Conservation (phyloP, 2,329 filamentous ascomycete species). For the Neofusicoccum ribis region DNA sequence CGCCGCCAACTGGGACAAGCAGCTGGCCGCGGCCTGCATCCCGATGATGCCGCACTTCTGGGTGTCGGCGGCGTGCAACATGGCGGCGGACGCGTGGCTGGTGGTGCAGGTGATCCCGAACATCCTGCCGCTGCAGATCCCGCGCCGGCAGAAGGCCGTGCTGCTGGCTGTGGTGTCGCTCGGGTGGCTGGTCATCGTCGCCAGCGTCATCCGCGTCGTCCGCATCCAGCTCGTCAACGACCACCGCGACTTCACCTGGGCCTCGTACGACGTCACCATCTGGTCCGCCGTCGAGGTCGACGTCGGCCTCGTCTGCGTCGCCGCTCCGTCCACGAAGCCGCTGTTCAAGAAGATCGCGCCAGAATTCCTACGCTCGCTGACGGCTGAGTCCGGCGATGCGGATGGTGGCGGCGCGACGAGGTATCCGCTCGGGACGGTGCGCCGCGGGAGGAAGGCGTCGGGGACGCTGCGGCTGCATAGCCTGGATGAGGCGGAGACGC, state of each 20-base stretch:
- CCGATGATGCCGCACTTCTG: slow-evolving; percentile 28
- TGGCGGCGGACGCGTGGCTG: slow-evolving; percentile 30
- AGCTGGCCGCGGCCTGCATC: slow-evolving; percentile 34
- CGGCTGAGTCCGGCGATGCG: not conserved
- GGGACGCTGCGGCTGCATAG: not conserved
- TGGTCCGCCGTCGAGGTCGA: slow-evolving; percentile 40
- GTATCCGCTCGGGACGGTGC: not conserved
- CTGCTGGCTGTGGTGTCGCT: slow-evolving; percentile 35
- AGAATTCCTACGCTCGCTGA: not conserved
- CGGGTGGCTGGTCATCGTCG: slow-evolving; percentile 43
- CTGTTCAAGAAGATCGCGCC: slow-evolving; percentile 6
- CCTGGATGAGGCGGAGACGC: not conserved
- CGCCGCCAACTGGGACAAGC: slow-evolving; percentile 34
- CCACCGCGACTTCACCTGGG: slow-evolving; percentile 19
- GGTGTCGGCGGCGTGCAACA: slow-evolving; percentile 22
- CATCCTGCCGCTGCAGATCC: slow-evolving; percentile 33
- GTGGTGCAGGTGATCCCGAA: slow-evolving; percentile 34
- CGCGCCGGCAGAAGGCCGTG: slow-evolving; percentile 30
- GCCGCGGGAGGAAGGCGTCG: not conserved
- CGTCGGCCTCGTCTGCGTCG: slow-evolving; percentile 39
- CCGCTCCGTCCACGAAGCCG: slow-evolving; percentile 30
- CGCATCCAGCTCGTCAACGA: slow-evolving; percentile 22
- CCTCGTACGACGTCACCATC: slow-evolving; percentile 29
- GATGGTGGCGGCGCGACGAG: too few relatives aligned
- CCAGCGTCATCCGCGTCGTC: slow-evolving; percentile 45